Percentiles rank a stretch among this genome's conserved stretches.
These are phyloP conservation scores for Leccinum uliginosum DNA, from an alignment of 768 basidiomycete genomes.

Conservation along the genomic window DNA sequence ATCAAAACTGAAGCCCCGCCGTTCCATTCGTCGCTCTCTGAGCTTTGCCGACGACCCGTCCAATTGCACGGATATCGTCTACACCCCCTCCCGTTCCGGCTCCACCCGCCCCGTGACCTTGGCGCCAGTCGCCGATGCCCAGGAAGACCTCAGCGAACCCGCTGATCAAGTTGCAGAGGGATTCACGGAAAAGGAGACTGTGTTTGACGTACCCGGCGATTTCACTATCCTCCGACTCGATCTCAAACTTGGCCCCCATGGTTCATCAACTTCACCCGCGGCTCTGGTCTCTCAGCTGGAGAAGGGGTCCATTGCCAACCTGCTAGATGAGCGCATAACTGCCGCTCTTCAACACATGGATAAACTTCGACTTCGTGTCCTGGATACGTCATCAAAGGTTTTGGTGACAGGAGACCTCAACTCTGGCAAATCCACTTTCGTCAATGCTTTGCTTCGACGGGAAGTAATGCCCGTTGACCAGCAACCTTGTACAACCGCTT, in stretches of 20 bases:
- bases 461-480: conserved; percentile 97
- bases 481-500: conserved; percentile 95
- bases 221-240: conserved; percentile 91
- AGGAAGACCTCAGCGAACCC: conserved; percentile 26
- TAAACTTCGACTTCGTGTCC: conserved; percentile 79
- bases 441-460: conserved; percentile 88
- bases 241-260: conserved; percentile 80
- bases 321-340: conserved; percentile 81
- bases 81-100: conserved; percentile 46
- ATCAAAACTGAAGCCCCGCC: conserved; percentile 29
- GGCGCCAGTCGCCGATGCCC: conserved; percentile 45
- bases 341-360: conserved; percentile 74
- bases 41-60: conserved; percentile 84
- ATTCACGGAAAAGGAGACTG: conserved; percentile 31
- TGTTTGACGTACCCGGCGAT: conserved; percentile 46
- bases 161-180: conserved; percentile 20
- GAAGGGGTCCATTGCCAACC: conserved; percentile 86
- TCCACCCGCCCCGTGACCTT: conserved; percentile 58
- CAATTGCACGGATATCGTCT: conserved; percentile 60
- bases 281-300: conserved; percentile 88
- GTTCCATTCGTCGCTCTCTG: conserved; percentile 60
- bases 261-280: conserved; percentile 55
- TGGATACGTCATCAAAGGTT: conserved; percentile 92
- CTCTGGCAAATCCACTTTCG: conserved; percentile 97
- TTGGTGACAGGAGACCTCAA: conserved; percentile 98